Conservation (phyloP, 495 filamentous ascomycete genomes). For the Glarea lozoyensis region DNA sequence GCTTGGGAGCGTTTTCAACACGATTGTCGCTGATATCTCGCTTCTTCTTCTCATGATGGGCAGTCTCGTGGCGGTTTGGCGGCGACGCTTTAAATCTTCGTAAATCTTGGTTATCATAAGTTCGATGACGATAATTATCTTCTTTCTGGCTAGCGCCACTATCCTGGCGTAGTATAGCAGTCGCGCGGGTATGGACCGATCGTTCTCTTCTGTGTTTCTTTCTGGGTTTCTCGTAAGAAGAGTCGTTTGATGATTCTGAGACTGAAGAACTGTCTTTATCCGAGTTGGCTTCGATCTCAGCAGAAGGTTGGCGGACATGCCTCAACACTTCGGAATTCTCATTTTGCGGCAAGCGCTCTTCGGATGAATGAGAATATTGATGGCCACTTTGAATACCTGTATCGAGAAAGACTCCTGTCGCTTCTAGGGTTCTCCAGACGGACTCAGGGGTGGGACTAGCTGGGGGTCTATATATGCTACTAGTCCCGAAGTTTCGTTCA, state of each 20-base stretch:
- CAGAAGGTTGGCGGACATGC: not conserved
- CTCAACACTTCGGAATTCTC: not conserved
- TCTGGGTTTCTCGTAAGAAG: not conserved
- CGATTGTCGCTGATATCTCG: not conserved
- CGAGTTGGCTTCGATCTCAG: not conserved
- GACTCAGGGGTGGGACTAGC: conserved; percentile 15
- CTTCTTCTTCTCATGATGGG: not conserved
- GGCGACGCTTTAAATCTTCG: too few relatives aligned
- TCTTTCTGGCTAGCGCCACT: too few relatives aligned
- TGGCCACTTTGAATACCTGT: conserved; percentile 11
- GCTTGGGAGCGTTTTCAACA: not conserved
- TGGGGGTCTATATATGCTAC: not conserved
- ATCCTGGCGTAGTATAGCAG: too few relatives aligned
- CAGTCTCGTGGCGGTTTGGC: not conserved
- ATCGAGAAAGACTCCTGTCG: conserved; percentile 19
- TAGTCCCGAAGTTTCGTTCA: not conserved
- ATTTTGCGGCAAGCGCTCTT: not conserved
- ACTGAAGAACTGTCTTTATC: not conserved
- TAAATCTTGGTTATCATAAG: too few relatives aligned
- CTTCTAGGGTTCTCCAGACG: conserved; percentile 12
- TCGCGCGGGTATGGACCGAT: too few relatives aligned
- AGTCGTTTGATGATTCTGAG: not conserved
- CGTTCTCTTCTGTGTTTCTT: not conserved
- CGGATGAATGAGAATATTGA: not conserved
- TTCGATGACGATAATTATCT: too few relatives aligned